Percentiles rank a stretch among this genome's conserved stretches.
phyloP scores from a whole-genome alignment of 305 asterid genomes.

The Fraxinus velutina region DNA sequence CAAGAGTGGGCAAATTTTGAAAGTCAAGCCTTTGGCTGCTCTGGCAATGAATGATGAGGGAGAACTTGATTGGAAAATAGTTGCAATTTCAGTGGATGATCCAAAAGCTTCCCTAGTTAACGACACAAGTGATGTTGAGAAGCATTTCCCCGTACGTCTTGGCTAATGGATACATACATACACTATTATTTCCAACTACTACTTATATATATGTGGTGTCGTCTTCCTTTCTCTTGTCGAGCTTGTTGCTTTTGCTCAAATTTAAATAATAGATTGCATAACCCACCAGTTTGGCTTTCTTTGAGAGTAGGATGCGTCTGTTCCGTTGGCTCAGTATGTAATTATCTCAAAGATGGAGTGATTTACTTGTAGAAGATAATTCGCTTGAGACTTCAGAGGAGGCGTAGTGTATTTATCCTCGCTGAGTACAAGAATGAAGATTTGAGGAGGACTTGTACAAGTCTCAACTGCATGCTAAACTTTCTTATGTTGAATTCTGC shows the following conservation, averaged over 20 bases:
- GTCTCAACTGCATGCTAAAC: background rate
- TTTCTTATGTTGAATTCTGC: background rate
- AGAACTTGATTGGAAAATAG: slow-evolving; percentile 25
- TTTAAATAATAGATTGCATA: background rate
- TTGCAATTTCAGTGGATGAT: slow-evolving; percentile 87
- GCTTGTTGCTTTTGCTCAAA: background rate
- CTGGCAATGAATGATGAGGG: slow-evolving; percentile 93
- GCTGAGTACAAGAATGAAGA: background rate
- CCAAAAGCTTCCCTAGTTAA: slow-evolving; percentile 92
- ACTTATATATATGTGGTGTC: background rate
- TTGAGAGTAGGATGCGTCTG: no score
- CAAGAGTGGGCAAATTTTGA: slow-evolving; percentile 69
- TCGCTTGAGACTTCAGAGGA: background rate
- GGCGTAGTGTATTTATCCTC: background rate
- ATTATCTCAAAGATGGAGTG: no score
- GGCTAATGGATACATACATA: background rate
- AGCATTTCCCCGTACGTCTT: slow-evolving; percentile 77
- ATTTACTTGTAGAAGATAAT: background rate
- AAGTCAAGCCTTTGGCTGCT: slow-evolving; percentile 88
- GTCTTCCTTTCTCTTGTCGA: background rate
- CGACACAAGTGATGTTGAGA: slow-evolving; percentile 82
- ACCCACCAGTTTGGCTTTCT: no score
- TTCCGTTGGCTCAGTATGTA: no score
- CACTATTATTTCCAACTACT: no score
- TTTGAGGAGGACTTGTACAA: background rate